Evolutionary conservation across 495 filamentous ascomycete species (phyloP).

Genomic region (Tuber microsphaerosporum): DNA sequence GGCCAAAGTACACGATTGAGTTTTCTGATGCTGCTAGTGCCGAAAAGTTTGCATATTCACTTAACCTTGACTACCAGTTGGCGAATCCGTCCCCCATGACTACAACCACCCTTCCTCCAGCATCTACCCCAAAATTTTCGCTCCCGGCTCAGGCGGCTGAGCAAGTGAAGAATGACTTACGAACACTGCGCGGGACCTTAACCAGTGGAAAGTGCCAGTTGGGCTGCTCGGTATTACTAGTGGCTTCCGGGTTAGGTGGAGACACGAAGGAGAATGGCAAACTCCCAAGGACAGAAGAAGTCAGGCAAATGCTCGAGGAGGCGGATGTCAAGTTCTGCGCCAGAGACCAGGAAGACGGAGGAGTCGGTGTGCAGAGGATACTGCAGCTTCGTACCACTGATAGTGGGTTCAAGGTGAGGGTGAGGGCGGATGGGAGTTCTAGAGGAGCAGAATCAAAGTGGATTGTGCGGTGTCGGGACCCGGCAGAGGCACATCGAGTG

Average conservation of each 20-base stretch:
- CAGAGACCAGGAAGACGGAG: conserved; percentile 23
- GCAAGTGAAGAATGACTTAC: conserved; percentile 15
- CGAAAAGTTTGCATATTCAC: conserved; percentile 3
- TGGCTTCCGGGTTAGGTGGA: conserved; percentile 25
- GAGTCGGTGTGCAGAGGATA: conserved; percentile 27
- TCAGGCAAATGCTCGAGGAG: conserved; percentile 28
- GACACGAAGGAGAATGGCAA: conserved; percentile 27
- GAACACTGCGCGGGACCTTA: conserved; percentile 5
- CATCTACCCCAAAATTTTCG: conserved; percentile 24
- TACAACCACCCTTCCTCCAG: conserved; percentile 26
- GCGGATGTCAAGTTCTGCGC: conserved; percentile 26
- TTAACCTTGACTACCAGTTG: conserved; percentile 1
- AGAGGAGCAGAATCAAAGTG: conserved; percentile 33
- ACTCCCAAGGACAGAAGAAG: conserved; percentile 35
- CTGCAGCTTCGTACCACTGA: conserved; percentile 15
- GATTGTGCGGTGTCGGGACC: conserved; percentile 32
- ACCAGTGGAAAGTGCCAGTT: conserved; percentile 11
- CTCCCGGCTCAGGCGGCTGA: conserved; percentile 9
- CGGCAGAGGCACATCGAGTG: conserved; percentile 34
- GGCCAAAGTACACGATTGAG: not conserved
- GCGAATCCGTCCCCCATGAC: not conserved
- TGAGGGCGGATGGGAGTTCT: conserved; percentile 34
- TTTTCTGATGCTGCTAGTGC: conserved; percentile 3
- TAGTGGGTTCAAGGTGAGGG: conserved; percentile 18
- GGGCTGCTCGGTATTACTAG: conserved; percentile 30